A percentile compares a stretch with the other conserved stretches of the same genome.
phyloP scores from a whole-genome alignment of 208 protist species.

The Leishmania turanica region DNA sequence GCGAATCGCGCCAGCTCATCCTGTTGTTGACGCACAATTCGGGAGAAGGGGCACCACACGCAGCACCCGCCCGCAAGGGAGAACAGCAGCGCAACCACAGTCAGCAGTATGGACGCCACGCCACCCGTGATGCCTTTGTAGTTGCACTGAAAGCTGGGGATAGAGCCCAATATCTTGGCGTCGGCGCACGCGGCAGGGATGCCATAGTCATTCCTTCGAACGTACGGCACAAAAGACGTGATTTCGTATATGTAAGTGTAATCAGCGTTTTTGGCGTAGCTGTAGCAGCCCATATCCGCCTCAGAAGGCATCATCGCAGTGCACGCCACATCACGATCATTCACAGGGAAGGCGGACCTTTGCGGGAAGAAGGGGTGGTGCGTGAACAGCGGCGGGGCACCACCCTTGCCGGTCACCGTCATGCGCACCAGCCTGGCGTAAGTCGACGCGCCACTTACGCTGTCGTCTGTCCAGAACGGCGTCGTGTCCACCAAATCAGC shows the following conservation, averaged over 20 bases:
- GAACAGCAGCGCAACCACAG: constrained; percentile 30
- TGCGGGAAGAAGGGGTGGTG: constrained; percentile 61
- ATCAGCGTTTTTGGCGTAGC: neutral
- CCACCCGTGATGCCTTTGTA: constrained; percentile 11
- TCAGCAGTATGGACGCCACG: constrained; percentile 18
- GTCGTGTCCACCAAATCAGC: neutral
- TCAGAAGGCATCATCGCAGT: constrained; percentile 21
- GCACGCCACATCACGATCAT: constrained; percentile 29
- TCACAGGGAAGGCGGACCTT: constrained; percentile 31
- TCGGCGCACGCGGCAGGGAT: constrained; percentile 19
- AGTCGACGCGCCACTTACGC: neutral
- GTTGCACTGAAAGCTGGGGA: constrained; percentile 33
- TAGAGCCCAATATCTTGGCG: constrained; percentile 1
- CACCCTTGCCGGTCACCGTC: constrained; percentile 33
- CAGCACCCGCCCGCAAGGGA: constrained; percentile 30
- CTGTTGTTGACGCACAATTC: constrained; percentile 33
- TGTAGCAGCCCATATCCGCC: constrained; percentile 18
- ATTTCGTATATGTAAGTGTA: constrained; percentile 54
- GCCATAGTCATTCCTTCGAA: neutral
- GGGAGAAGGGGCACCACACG: constrained; percentile 37
- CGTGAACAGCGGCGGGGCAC: constrained; percentile 38
- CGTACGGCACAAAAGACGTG: constrained; percentile 32
- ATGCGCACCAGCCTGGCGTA: constrained; percentile 42
- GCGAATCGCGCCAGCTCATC: constrained; percentile 26
- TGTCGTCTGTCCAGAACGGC: neutral